Percentiles rank a stretch among this genome's conserved stretches.
phyloP scores from a whole-genome alignment of 2,329 filamentous ascomycete genomes.

The Calonectria pseudoreteaudii region DNA sequence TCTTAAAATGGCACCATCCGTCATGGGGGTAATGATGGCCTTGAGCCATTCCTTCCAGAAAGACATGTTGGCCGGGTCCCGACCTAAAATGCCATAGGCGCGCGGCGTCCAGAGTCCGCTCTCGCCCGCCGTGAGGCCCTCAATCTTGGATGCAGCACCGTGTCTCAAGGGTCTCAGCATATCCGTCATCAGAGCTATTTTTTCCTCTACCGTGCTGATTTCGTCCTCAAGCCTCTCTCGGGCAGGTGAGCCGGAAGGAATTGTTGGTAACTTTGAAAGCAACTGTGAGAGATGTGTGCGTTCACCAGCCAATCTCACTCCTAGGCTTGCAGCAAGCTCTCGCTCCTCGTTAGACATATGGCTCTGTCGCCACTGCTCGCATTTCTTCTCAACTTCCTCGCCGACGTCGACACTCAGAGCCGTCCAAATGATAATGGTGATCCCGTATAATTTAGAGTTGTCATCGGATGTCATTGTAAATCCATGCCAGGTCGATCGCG shows the following conservation, averaged over 20 bases:
- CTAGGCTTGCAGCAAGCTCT: constrained; percentile 91
- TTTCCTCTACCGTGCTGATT: constrained; percentile 96
- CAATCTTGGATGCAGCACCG: constrained; percentile 95
- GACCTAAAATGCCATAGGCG: constrained; percentile 91
- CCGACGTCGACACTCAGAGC: constrained; percentile 85
- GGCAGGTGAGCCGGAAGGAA: constrained; percentile 82
- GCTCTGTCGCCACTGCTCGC: constrained; percentile 84
- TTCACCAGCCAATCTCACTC: constrained; percentile 87
- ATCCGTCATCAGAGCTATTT: constrained; percentile 96
- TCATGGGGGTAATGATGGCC: constrained; percentile 95
- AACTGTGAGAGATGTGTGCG: constrained; percentile 90
- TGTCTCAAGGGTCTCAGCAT: constrained; percentile 92
- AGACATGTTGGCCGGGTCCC: constrained; percentile 82
- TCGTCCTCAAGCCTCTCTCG: constrained; percentile 91
- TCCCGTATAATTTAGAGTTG: constrained; percentile 90
- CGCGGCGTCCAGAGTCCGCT: constrained; percentile 96
- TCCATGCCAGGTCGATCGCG: constrained; percentile 97
- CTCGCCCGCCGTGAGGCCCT: constrained; percentile 93
- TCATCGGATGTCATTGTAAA: constrained; percentile 98
- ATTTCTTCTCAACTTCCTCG: constrained; percentile 84
- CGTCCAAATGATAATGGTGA: constrained; percentile 93
- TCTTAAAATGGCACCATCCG: constrained; percentile 83
- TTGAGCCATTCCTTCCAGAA: constrained; percentile 99
- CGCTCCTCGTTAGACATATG: constrained; percentile 93
- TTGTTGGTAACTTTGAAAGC: constrained; percentile 82